phyloP scores from a whole-genome alignment of 495 filamentous ascomycete genomes.

The Aspergillus olivimuriae region DNA sequence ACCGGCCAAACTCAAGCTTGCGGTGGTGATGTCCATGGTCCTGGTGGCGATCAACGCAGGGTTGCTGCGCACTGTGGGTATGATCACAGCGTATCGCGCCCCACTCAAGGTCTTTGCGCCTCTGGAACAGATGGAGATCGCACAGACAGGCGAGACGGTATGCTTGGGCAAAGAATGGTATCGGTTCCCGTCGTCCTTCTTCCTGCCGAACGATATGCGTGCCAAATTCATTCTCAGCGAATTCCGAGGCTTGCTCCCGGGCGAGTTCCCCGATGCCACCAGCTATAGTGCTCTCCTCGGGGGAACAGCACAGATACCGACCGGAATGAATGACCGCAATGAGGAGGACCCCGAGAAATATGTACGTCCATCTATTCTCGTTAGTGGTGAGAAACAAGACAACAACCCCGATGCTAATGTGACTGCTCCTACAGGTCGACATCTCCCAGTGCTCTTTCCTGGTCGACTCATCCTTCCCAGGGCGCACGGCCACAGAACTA shows the following conservation, averaged over 20 bases:
- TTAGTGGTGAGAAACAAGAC: neutral
- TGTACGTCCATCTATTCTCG: slow-evolving; percentile 37
- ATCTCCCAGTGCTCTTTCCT: slow-evolving; percentile 72
- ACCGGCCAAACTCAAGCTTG: slow-evolving; percentile 62
- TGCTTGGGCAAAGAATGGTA: slow-evolving; percentile 99
- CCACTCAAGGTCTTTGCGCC: slow-evolving; percentile 70
- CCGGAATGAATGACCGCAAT: slow-evolving; percentile 91
- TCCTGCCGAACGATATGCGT: slow-evolving; percentile 69
- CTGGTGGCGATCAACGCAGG: slow-evolving; percentile 55
- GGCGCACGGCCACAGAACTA: slow-evolving; percentile 42
- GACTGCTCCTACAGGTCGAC: slow-evolving; percentile 48
- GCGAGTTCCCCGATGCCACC: slow-evolving; percentile 73
- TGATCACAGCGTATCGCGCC: slow-evolving; percentile 77
- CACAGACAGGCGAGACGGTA: slow-evolving; percentile 56
- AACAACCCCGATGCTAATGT: slow-evolving; percentile 10
- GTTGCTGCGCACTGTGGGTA: slow-evolving; percentile 68
- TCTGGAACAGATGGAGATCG: slow-evolving; percentile 41
- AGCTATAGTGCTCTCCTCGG: slow-evolving; percentile 56
- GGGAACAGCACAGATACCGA: slow-evolving; percentile 72
- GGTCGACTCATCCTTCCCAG: slow-evolving; percentile 78
- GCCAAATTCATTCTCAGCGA: slow-evolving; percentile 86
- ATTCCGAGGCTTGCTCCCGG: slow-evolving; percentile 84
- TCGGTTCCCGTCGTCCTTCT: slow-evolving; percentile 90
- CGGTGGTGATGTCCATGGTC: slow-evolving; percentile 49
- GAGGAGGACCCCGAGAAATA: slow-evolving; percentile 84